Evolutionary conservation across 306 rosid genomes (phyloP).

Genomic region (Fragaria nilgerrensis): DNA sequence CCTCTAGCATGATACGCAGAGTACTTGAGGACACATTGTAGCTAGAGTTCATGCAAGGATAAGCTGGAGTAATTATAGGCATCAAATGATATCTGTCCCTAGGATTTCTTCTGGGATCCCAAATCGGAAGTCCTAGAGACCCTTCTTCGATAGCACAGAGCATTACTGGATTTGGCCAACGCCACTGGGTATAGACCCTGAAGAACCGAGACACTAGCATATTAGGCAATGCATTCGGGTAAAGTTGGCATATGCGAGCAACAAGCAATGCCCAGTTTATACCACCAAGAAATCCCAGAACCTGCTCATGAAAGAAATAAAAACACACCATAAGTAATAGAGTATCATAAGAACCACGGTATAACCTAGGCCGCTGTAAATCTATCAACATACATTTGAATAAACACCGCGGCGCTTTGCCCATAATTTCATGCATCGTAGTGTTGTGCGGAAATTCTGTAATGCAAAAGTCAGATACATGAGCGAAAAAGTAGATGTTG

Average conservation of each 20-base stretch:
- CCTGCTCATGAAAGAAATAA: conserved; percentile 54
- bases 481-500: conserved; percentile 19
- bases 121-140: conserved; percentile 82
- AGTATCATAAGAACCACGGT: conserved; percentile 16
- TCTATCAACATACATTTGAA: conserved; percentile 68
- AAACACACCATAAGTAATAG: conserved; percentile 24
- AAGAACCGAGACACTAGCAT: conserved; percentile 95
- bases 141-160: conserved; percentile 90
- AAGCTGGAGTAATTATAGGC: conserved; percentile 99
- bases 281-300: conserved; percentile 97
- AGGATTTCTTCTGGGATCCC: conserved; percentile 97
- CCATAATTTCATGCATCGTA: conserved; percentile 97
- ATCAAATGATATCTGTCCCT: conserved; percentile 78
- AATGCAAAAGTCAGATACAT: conserved; percentile 29
- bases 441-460: conserved; percentile 89
- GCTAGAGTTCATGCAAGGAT: conserved; percentile 98
- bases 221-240: conserved; percentile 91
- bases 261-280: conserved; percentile 97
- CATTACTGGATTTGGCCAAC: conserved; percentile 99
- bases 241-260: conserved; percentile 98
- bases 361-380: neutral
- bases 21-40: conserved; percentile 94
- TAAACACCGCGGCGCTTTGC: conserved; percentile 96
- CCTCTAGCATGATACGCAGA: conserved; percentile 78
- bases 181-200: conserved; percentile 93